Evolutionary conservation across 345 rosid genomes (phyloP).

Genomic region (Leavenworthia alabamica): DNA sequence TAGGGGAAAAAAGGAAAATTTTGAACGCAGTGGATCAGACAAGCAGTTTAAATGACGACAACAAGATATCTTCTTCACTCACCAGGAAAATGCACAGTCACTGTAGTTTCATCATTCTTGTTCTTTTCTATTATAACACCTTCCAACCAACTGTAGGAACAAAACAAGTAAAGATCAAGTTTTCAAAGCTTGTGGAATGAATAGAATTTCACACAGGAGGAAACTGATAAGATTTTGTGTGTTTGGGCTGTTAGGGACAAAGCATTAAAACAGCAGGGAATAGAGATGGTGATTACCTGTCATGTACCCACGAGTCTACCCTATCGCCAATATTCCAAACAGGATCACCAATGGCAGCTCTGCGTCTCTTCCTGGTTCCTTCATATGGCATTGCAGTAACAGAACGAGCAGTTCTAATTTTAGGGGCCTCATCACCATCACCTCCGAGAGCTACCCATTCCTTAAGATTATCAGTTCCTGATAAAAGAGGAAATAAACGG

Average conservation of each 20-base stretch:
- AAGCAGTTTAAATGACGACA: neutral
- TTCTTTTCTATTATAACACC: conserved; percentile 76
- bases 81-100: conserved; percentile 81
- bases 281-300: conserved; percentile 43
- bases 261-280: neutral
- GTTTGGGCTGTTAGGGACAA: neutral
- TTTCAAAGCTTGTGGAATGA: neutral
- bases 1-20: neutral
- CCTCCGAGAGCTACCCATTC: conserved; percentile 80
- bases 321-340: conserved; percentile 86
- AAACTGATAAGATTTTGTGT: neutral
- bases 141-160: conserved; percentile 82
- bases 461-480: conserved; percentile 66
- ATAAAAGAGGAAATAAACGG: conserved; percentile 8
- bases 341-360: conserved; percentile 67
- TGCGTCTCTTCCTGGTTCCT: conserved; percentile 92
- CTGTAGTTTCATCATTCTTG: conserved; percentile 65
- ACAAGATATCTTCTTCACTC: conserved; percentile 9
- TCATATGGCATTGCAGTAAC: conserved; percentile 60
- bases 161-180: conserved; percentile 1
- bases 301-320: conserved; percentile 80
- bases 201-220: neutral
- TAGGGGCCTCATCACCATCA: conserved; percentile 59
- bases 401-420: conserved; percentile 68
- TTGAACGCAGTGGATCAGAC: neutral